Evolutionary conservation across 306 rosid species (phyloP).

Genomic region (Pyrus bretschneideri): DNA sequence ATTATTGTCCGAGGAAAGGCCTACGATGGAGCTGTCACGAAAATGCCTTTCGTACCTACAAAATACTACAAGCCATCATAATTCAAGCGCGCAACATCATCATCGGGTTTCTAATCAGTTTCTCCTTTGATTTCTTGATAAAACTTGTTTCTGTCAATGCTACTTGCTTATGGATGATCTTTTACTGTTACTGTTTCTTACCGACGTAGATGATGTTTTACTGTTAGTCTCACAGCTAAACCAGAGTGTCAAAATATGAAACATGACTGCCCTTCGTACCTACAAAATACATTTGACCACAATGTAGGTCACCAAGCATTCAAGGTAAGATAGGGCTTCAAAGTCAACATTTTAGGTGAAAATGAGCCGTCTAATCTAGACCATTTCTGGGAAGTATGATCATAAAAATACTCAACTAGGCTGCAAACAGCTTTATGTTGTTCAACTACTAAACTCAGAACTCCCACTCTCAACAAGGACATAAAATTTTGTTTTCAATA

Average conservation of each 20-base stretch:
- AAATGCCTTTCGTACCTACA: conserved; percentile 95
- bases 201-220: not conserved
- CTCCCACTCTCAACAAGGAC: not conserved
- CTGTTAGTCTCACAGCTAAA: not conserved
- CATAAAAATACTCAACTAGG: not conserved
- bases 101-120: conserved; percentile 7
- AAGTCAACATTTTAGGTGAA: not conserved
- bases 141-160: conserved; percentile 22
- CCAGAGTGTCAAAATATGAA: not conserved
- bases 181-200: not conserved
- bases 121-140: conserved; percentile 20
- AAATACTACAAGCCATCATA: conserved; percentile 87
- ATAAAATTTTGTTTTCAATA: not conserved
- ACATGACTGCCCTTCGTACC: too few species aligned
- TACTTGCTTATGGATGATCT: conserved; percentile 10
- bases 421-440: not conserved
- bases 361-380: not conserved
- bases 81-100: conserved; percentile 24
- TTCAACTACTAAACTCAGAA: not conserved
- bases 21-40: conserved; percentile 84
- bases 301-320: not conserved
- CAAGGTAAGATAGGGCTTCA: not conserved
- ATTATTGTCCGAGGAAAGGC: conserved; percentile 75
- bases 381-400: not conserved
- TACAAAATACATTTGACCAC: too few species aligned